Percentiles rank a stretch among this genome's conserved stretches.
Evolutionary conservation across 75 land plant genomes (phyloP).

Genomic region (Selaginella moellendorffii): DNA sequence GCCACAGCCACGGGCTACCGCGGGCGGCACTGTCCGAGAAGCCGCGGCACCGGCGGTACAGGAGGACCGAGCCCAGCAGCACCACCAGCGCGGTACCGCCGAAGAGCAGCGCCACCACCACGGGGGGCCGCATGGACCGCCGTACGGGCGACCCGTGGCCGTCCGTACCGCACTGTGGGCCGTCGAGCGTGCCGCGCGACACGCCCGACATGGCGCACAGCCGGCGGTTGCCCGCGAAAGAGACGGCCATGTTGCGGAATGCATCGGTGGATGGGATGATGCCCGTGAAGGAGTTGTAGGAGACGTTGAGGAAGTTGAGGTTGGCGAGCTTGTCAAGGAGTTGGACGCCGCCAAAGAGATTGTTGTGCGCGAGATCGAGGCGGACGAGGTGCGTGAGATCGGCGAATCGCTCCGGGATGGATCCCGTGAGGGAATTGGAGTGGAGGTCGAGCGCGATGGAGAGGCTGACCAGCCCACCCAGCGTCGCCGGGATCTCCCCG

Average conservation of each 20-base stretch:
- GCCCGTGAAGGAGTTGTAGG: not conserved
- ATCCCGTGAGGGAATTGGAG: slow-evolving; percentile 31
- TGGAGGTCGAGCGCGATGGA: not conserved
- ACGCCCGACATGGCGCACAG: not conserved
- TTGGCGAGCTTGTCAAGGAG: not conserved
- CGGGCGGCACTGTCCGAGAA: not conserved
- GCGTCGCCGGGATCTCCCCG: slow-evolving; percentile 40
- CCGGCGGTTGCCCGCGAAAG: not conserved
- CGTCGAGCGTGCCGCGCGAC: too few species aligned
- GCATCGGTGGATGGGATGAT: not conserved
- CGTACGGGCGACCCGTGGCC: not conserved
- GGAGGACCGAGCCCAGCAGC: not conserved
- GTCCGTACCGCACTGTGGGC: not conserved
- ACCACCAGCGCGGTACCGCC: not conserved
- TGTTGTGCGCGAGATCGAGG: slow-evolving; percentile 34
- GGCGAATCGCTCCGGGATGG: slow-evolving; percentile 34
- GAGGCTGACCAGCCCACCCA: slow-evolving; percentile 18
- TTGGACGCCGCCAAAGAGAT: slow-evolving; percentile 27
- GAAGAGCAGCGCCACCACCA: not conserved
- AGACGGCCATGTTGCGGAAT: not conserved
- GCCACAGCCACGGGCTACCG: not conserved
- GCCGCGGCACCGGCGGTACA: not conserved
- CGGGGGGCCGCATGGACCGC: not conserved
- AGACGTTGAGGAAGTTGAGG: slow-evolving; percentile 3
- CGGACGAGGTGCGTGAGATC: slow-evolving; percentile 29